Evolutionary conservation across 352 stramenopile genomes (phyloP).

Genomic region (Phytophthora citricola): DNA sequence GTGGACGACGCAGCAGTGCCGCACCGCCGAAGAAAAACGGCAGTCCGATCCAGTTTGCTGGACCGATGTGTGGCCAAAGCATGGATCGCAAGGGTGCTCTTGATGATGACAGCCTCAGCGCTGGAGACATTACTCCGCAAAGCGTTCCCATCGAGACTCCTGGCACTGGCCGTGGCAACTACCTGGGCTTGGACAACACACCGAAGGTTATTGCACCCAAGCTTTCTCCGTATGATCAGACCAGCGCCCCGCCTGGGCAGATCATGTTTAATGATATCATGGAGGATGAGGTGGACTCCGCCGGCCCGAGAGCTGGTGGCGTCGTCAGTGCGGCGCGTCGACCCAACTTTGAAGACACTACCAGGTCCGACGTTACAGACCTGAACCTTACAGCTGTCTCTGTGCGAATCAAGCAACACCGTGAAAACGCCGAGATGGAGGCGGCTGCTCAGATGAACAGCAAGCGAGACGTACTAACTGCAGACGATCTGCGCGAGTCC

Average conservation of each 20-base stretch:
- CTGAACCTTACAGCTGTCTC: constrained; percentile 65
- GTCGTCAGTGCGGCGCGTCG: constrained; percentile 3
- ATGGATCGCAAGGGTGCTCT: constrained; percentile 47
- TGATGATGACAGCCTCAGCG: constrained; percentile 26
- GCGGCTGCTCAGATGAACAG: constrained; percentile 22
- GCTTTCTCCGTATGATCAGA: constrained; percentile 25
- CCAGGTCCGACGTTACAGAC: constrained; percentile 41
- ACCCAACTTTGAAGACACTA: constrained; percentile 38
- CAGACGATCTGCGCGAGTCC: constrained; percentile 56
- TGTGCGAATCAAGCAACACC: constrained; percentile 59
- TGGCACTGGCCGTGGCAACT: constrained; percentile 30
- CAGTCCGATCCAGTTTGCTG: constrained; percentile 56
- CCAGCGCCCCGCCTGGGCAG: constrained; percentile 31
- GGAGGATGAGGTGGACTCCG: constrained; percentile 54
- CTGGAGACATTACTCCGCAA: constrained; percentile 35
- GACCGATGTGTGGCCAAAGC: constrained; percentile 54
- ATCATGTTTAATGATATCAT: constrained; percentile 72
- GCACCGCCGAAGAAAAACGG: constrained; percentile 35
- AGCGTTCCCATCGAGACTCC: constrained; percentile 40
- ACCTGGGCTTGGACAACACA: constrained; percentile 40
- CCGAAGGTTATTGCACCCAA: constrained; percentile 29
- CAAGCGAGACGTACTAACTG: constrained; percentile 55
- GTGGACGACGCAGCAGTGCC: constrained; percentile 26
- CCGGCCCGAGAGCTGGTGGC: constrained; percentile 8
- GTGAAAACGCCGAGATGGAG: constrained; percentile 38